These are phyloP conservation scores for Diaporthe longicolla DNA, from an alignment of 2,329 filamentous ascomycete species.

Conservation along the genomic window DNA sequence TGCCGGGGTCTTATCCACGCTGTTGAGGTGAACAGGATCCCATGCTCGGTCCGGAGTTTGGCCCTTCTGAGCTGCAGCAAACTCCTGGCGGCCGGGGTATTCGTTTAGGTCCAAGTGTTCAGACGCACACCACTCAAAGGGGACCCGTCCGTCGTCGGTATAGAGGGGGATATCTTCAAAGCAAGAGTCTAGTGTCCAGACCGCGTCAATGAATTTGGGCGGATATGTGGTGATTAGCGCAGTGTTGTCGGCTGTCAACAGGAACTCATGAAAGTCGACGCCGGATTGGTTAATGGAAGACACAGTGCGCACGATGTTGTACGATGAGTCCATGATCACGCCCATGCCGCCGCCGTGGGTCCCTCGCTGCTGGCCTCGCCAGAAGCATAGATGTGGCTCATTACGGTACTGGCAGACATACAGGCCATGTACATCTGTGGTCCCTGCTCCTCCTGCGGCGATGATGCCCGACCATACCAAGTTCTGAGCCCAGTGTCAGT, in stretches of 20 bases:
- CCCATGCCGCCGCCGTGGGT: slow-evolving; percentile 32
- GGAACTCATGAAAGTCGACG: slow-evolving; percentile 38
- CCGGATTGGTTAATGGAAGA: background rate
- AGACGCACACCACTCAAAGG: slow-evolving; percentile 37
- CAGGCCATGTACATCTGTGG: slow-evolving; percentile 19
- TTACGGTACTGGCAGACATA: slow-evolving; percentile 33
- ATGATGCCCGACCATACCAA: slow-evolving; percentile 35
- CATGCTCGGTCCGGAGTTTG: slow-evolving; percentile 52
- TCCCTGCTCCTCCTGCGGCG: slow-evolving; percentile 14
- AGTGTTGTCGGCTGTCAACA: slow-evolving; percentile 26
- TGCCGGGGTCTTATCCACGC: slow-evolving; percentile 63
- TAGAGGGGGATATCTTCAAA: slow-evolving; percentile 29
- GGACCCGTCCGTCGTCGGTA: background rate
- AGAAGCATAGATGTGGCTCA: slow-evolving; percentile 34
- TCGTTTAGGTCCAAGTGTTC: slow-evolving; percentile 30
- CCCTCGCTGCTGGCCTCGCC: slow-evolving; percentile 35
- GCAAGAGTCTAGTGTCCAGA: slow-evolving; percentile 36
- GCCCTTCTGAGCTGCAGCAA: slow-evolving; percentile 12
- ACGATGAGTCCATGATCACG: slow-evolving; percentile 33
- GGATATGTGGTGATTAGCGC: slow-evolving; percentile 33
- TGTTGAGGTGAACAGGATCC: slow-evolving; percentile 71
- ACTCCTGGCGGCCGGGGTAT: slow-evolving; percentile 3
- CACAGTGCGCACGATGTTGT: slow-evolving; percentile 35
- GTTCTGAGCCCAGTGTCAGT: slow-evolving; percentile 17
- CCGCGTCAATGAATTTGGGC: slow-evolving; percentile 20